Conservation (phyloP, 768 basidiomycete genomes). For the Naganishia randhawae region DNA sequence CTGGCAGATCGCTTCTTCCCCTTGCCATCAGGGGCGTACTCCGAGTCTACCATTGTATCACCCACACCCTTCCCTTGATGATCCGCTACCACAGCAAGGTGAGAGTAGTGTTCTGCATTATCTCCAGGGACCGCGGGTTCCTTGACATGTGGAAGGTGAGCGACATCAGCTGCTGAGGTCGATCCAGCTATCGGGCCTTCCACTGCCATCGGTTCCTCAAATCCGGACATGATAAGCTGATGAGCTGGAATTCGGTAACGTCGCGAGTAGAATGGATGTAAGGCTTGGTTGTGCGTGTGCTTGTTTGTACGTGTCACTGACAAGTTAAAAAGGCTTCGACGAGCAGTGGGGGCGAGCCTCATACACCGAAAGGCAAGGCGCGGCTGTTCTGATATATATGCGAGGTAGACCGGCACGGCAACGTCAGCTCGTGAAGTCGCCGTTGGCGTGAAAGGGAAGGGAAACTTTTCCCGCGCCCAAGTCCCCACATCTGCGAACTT, state of each 20-base stretch:
- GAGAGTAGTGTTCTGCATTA: not conserved
- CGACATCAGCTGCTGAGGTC: slow-evolving; percentile 15
- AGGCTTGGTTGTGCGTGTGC: not conserved
- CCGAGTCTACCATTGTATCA: slow-evolving; percentile 8
- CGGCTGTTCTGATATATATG: too few species aligned
- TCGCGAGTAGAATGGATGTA: not conserved
- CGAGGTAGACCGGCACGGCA: not conserved
- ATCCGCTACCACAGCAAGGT: slow-evolving; percentile 14
- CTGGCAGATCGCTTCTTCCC: slow-evolving; percentile 12
- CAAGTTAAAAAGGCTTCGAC: not conserved
- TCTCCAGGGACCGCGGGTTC: slow-evolving; percentile 21
- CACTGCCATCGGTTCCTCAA: slow-evolving; percentile 26
- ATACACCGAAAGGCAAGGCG: not conserved
- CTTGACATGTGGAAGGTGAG: slow-evolving; percentile 17
- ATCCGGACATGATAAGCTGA: not conserved
- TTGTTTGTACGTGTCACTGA: not conserved
- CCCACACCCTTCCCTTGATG: slow-evolving; percentile 8
- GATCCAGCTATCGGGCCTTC: slow-evolving; percentile 24
- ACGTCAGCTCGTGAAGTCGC: slow-evolving; percentile 11
- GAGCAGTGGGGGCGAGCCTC: slow-evolving; percentile 2
- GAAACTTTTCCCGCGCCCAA: slow-evolving; percentile 13
- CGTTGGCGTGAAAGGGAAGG: slow-evolving; percentile 11
- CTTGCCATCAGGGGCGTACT: slow-evolving; percentile 16
- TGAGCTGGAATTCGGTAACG: not conserved
- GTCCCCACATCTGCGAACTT: slow-evolving; percentile 14